Conservation (phyloP, 108 stramenopile genomes). For the Cylindrotheca fusiformis region DNA sequence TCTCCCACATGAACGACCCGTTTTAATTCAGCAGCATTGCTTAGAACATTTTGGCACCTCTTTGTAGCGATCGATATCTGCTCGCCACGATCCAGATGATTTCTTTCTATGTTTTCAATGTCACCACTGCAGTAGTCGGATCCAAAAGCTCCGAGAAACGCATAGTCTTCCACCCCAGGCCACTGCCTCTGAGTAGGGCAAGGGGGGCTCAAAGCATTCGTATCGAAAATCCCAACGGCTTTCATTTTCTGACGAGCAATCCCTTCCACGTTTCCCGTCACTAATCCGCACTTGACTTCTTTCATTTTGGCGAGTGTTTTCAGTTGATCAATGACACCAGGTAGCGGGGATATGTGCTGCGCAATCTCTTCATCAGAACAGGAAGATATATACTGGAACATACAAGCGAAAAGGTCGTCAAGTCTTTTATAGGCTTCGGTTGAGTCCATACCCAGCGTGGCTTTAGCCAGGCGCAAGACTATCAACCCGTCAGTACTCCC, state of each 20-base stretch:
- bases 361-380: constrained; percentile 32
- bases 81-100: constrained; percentile 55
- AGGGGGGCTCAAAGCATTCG: constrained; percentile 39
- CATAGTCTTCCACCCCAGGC: constrained; percentile 40
- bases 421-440: constrained; percentile 13
- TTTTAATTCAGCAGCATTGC: constrained; percentile 8
- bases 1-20: constrained; percentile 53
- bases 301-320: constrained; percentile 29
- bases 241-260: constrained; percentile 53
- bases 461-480: constrained; percentile 38
- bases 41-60: constrained; percentile 33
- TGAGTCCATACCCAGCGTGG: constrained; percentile 25
- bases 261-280: constrained; percentile 61
- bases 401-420: constrained; percentile 34
- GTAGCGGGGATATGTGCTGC: constrained; percentile 31
- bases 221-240: constrained; percentile 40
- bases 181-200: constrained; percentile 30
- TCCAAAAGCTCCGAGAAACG: constrained; percentile 56
- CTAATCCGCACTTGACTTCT: constrained; percentile 44
- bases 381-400: constrained; percentile 38
- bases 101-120: constrained; percentile 38
- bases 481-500: constrained; percentile 57
- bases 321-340: constrained; percentile 40
- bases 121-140: constrained; percentile 53
- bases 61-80: constrained; percentile 49